phyloP scores from a whole-genome alignment of 208 protist genomes.

The Trypanosoma grayi region DNA sequence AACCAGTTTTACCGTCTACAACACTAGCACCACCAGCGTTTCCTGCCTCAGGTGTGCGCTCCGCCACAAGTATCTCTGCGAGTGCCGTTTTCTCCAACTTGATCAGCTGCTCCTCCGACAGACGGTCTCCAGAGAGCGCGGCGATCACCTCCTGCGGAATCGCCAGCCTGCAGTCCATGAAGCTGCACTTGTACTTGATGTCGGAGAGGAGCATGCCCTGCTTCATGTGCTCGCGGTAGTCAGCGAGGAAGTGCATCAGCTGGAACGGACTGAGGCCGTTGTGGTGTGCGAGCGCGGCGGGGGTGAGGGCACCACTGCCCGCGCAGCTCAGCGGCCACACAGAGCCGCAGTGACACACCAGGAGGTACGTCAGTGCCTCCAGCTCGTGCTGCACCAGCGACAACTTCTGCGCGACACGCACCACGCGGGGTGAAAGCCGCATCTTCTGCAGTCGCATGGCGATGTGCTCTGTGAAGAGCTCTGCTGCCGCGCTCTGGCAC shows the following conservation, averaged over 20 bases:
- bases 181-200: constrained; percentile 41
- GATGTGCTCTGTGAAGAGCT: constrained; percentile 30
- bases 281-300: constrained; percentile 50
- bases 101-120: constrained; percentile 86
- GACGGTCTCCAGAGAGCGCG: constrained; percentile 66
- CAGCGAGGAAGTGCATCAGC: constrained; percentile 68
- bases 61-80: constrained; percentile 56
- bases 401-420: constrained; percentile 64
- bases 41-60: constrained; percentile 1
- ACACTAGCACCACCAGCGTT: background rate
- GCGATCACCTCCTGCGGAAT: constrained; percentile 79
- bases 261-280: constrained; percentile 63
- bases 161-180: constrained; percentile 63
- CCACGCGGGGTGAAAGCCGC: constrained; percentile 52
- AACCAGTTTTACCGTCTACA: background rate
- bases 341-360: constrained; percentile 62
- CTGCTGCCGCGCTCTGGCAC: constrained; percentile 28
- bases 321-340: constrained; percentile 13
- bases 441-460: constrained; percentile 38
- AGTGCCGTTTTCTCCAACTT: constrained; percentile 90
- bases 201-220: constrained; percentile 74
- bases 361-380: constrained; percentile 59
- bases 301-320: constrained; percentile 45
- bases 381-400: constrained; percentile 46
- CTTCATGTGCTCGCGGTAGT: constrained; percentile 77